phyloP scores from a whole-genome alignment of 192 early-diverging fungal genomes.

The Backusella tuberculispora region DNA sequence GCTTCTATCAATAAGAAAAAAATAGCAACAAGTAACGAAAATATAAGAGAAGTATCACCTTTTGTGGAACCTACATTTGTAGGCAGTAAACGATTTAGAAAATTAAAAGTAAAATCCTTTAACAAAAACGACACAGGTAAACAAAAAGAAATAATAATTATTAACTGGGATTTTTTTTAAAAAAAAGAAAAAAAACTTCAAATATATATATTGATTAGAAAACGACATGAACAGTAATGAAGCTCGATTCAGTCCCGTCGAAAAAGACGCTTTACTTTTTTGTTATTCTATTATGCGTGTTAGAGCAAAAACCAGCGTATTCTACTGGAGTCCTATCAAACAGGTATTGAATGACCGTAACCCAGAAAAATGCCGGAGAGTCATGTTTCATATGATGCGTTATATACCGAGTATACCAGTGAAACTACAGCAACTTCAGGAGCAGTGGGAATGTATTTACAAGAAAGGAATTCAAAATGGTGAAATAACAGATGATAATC shows the following conservation, averaged over 20 bases:
- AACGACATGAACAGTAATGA: neutral
- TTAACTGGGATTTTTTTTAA: neutral
- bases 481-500: slow-evolving; percentile 1
- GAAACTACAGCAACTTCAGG: neutral
- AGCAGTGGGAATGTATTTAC: neutral
- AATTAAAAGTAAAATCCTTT: neutral
- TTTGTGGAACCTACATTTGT: neutral
- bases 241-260: neutral
- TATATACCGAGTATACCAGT: neutral
- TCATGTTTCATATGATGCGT: neutral
- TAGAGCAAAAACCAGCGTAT: neutral
- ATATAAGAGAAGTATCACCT: neutral
- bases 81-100: slow-evolving; percentile 19
- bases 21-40: neutral
- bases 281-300: slow-evolving; percentile 1
- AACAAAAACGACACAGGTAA: neutral
- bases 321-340: neutral
- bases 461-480: neutral
- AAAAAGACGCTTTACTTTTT: slow-evolving; percentile 8
- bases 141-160: neutral
- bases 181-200: neutral
- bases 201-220: neutral
- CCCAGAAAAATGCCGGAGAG: slow-evolving; percentile 1
- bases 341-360: neutral
- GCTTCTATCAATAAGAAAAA: slow-evolving; percentile 1